Base-by-base conservation (phyloP, 176 grass and related monocot genomes). In the Otatea glauca region DNA sequence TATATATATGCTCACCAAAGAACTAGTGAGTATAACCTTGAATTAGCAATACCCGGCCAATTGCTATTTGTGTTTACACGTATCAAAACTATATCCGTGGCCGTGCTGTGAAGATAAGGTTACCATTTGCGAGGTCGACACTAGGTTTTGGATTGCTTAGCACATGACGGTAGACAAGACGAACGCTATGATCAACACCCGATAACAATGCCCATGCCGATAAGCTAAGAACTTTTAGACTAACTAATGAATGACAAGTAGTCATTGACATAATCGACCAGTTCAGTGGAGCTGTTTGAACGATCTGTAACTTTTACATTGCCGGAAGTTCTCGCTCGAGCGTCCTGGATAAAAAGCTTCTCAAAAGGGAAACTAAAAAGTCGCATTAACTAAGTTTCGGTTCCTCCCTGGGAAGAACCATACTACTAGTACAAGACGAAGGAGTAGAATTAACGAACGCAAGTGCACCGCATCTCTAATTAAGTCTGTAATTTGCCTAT, bases 271-370 rank as follows among this genome's bases (percentile, higher is more conserved):
- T 44, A 70, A 75, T 17, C 55, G 47, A 44, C 62, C 34, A 35
- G 41, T 55, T 74, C 37, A 64, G 65, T 77, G 72, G 54, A 55
- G 66, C 35, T n/a, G 55, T 65, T 81, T 81, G 83, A 82, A 90
- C 71, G 24, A 54, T 65, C 77, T 59, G 65, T 11, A 81, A 47
- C 64, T 64, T 86, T 54, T 54, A 21, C 9, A 24, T 53, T 7
- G 29, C 44, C 39, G 42, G 62, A 49, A 75, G 41, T 61, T 70
- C 78, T 82, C 5, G 62, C 51, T 61, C 71, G 39, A 82, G 51
- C 8, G 2, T 39, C 58, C 15, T 20, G 18, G 74, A 78, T 55
- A 37, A 32, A 56, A 24, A 65, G 16, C n/a, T 72, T 3, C 14
- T 10, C 5, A 0, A 41, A 82, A 70, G 15, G 24, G 18, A 41